These are phyloP conservation scores for Fusarium oligoseptatum DNA, from an alignment of 2,329 filamentous ascomycete genomes.

Conservation along the genomic window DNA sequence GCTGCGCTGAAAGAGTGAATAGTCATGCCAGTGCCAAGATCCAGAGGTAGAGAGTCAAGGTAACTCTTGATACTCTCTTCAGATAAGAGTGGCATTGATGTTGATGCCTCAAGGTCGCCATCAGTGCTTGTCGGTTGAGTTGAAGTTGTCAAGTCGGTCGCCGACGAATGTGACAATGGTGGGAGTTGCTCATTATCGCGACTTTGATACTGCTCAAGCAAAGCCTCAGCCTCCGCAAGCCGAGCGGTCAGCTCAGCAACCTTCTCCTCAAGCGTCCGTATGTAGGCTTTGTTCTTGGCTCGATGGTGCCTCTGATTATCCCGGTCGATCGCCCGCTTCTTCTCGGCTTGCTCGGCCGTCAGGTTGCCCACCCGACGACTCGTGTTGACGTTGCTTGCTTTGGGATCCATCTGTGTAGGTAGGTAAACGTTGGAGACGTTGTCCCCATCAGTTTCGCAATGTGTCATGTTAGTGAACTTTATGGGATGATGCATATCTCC, in stretches of 20 bases:
- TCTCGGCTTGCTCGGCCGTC: not conserved
- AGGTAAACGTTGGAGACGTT: not conserved
- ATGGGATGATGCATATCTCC: not conserved
- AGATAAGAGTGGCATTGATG: not conserved
- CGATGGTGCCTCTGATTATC: conserved; percentile 4
- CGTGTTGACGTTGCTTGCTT: not conserved
- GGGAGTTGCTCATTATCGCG: not conserved
- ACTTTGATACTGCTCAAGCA: not conserved
- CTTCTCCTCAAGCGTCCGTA: not conserved
- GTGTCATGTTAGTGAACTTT: conserved; percentile 1
- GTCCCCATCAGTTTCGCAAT: not conserved
- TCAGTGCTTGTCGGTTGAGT: not conserved
- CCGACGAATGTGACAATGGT: not conserved
- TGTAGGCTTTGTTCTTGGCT: conserved; percentile 4
- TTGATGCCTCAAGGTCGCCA: not conserved
- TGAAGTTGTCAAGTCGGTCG: not conserved
- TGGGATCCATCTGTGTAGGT: not conserved
- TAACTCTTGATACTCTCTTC: not conserved
- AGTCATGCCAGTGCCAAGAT: conserved; percentile 4
- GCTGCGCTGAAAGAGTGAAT: not conserved
- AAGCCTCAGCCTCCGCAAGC: not conserved
- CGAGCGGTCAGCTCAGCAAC: not conserved
- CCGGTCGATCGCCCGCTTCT: conserved; percentile 4
- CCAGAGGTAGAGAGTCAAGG: conserved; percentile 1
- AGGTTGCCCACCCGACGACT: not conserved